Conservation (phyloP, 768 basidiomycete genomes). For the Exidia glandulosa region DNA sequence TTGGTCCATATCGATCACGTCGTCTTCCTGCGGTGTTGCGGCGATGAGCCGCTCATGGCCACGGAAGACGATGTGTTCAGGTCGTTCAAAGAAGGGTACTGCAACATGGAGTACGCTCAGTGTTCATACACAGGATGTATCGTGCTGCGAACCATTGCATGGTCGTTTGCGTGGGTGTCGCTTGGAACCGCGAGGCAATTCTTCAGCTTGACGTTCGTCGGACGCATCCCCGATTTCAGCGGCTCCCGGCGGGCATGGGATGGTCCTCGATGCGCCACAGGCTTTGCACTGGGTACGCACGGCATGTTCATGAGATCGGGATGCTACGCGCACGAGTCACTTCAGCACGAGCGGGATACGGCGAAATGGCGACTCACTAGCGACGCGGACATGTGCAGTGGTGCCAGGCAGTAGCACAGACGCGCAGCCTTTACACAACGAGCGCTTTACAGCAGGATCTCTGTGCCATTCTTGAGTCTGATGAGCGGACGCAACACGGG, state of each 20-base stretch:
- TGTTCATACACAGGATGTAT: conserved; percentile 1
- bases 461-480: conserved; percentile 23
- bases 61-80: conserved; percentile 51
- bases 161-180: background rate
- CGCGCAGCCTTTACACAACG: conserved; percentile 61
- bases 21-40: background rate
- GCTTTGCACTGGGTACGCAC: conserved; percentile 47
- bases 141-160: conserved; percentile 9
- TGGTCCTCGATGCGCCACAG: conserved; percentile 48
- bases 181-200: background rate
- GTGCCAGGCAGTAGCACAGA: conserved; percentile 55
- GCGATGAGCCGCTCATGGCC: conserved; percentile 32
- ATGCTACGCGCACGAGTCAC: conserved; percentile 27
- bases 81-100: conserved; percentile 50
- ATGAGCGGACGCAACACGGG: background rate
- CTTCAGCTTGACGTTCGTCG: background rate
- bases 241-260: conserved; percentile 29
- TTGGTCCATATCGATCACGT: background rate
- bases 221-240: conserved; percentile 3
- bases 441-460: conserved; percentile 76
- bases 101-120: conserved; percentile 9
- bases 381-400: conserved; percentile 52
- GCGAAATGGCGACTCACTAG: no score
- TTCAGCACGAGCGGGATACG: no score
- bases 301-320: conserved; percentile 38